Evolutionary conservation across 257 asterid genomes (phyloP).

Genomic region (Solanum pennellii): DNA sequence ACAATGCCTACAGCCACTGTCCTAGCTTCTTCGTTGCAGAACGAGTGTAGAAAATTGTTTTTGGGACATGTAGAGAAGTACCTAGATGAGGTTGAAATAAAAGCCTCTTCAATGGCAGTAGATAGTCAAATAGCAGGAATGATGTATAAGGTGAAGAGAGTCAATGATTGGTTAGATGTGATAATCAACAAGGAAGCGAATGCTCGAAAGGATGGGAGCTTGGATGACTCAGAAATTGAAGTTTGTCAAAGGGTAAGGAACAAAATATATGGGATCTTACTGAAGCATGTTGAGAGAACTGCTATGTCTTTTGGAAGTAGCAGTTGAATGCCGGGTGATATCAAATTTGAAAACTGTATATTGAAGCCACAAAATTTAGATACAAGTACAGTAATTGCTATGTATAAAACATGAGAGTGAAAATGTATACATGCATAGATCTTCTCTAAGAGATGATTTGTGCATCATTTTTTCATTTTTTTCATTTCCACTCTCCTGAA

Average conservation of each 20-base stretch:
- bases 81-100: slow-evolving; percentile 45
- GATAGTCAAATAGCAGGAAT: slow-evolving; percentile 29
- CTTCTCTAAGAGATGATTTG: background rate
- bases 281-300: slow-evolving; percentile 59
- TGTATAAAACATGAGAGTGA: background rate
- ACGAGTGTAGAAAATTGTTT: slow-evolving; percentile 41
- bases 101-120: slow-evolving; percentile 10
- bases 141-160: slow-evolving; percentile 56
- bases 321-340: background rate
- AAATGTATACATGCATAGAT: background rate
- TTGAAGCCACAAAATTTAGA: background rate
- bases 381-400: background rate
- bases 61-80: slow-evolving; percentile 42
- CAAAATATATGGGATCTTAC: slow-evolving; percentile 48
- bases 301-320: slow-evolving; percentile 29
- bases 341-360: background rate
- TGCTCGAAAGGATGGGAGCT: background rate
- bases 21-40: slow-evolving; percentile 36
- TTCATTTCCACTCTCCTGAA: background rate
- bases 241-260: slow-evolving; percentile 44
- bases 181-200: slow-evolving; percentile 23
- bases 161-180: slow-evolving; percentile 49
- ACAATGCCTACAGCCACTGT: slow-evolving; percentile 16
- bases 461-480: background rate
- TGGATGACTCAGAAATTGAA: slow-evolving; percentile 30